phyloP scores from a whole-genome alignment of 352 stramenopile species.

The Globisporangium mamillatum region DNA sequence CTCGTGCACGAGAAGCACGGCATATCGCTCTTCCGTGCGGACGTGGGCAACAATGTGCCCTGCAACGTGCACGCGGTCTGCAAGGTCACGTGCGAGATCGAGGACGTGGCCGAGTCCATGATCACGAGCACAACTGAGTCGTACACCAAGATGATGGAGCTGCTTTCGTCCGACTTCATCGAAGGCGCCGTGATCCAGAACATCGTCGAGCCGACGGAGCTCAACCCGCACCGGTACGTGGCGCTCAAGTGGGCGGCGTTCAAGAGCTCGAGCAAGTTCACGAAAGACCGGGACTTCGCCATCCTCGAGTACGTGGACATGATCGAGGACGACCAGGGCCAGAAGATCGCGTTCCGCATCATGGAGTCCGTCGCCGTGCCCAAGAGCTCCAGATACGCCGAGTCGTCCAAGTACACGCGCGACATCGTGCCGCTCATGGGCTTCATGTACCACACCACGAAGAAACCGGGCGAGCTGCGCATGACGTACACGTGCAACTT shows the following conservation, averaged over 20 bases:
- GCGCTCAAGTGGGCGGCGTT: slow-evolving; percentile 85
- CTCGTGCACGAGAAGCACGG: slow-evolving; percentile 82
- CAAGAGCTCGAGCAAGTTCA: slow-evolving; percentile 79
- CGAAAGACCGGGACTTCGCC: slow-evolving; percentile 76
- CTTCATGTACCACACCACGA: slow-evolving; percentile 88
- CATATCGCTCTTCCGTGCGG: slow-evolving; percentile 79
- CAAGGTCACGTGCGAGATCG: slow-evolving; percentile 77
- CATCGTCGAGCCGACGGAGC: slow-evolving; percentile 65
- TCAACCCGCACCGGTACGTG: slow-evolving; percentile 75
- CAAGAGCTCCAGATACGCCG: slow-evolving; percentile 46
- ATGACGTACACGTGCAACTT: slow-evolving; percentile 89
- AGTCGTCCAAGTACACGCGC: slow-evolving; percentile 63
- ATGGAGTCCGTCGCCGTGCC: slow-evolving; percentile 83
- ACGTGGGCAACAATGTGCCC: slow-evolving; percentile 51
- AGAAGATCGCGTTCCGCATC: slow-evolving; percentile 82
- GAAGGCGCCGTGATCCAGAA: slow-evolving; percentile 80
- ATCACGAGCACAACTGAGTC: slow-evolving; percentile 74
- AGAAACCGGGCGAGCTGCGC: slow-evolving; percentile 67
- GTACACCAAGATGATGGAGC: slow-evolving; percentile 85
- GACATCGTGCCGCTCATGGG: slow-evolving; percentile 81
- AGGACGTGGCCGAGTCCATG: slow-evolving; percentile 80
- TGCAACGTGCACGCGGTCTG: slow-evolving; percentile 87
- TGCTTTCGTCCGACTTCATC: slow-evolving; percentile 82
- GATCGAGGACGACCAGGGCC: slow-evolving; percentile 82
- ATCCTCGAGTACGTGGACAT: slow-evolving; percentile 89